Base-by-base conservation (phyloP, 1,284 basidiomycete genomes). In the Moniliella sp. region DNA sequence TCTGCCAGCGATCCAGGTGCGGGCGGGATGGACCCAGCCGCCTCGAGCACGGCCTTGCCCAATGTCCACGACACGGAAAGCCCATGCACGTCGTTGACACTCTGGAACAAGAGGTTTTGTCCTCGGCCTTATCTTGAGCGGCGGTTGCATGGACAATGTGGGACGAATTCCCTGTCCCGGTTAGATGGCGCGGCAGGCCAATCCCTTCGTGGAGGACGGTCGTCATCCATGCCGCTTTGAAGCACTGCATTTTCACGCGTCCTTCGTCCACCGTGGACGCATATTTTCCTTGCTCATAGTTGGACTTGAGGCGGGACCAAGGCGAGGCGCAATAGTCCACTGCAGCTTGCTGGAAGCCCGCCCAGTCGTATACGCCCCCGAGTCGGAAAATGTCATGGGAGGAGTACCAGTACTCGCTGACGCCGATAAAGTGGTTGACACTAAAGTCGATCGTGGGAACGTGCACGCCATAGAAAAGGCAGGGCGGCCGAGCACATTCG, bases 321-420 rank as follows among this genome's bases (percentile, higher is more conserved):
- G 76, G 69, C 35, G 73, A 70, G 0, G 66, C 65, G 48, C 91
- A 99, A 57, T 84, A 99, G 15, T 73, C 68, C 14, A 73, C 71
- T 17, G 91, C 91, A 2, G 83, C 80, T 31, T 76, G 75, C 58
- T 97, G 88, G 63, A 91, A 97, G 52, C 86, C 76, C 14, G 83
- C 78, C 61, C 81, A 88, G 60, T 97, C 80, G 65, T 93, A 97
- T 4, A 82, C 70, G 1, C 91, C 91, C 9, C 86, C 88, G 1
- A 93, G 69, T 2, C 78, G 79, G 46, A 94, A 84, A 25, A 94
- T 76, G 57, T 94, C 83, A 50, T 94, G 82, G 4, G 84, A 81
- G 16, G 86, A 93, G 64, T 93, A 97, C 86, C 88, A 99, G 61
- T 97, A 99, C 62, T 99, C 91, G 8, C 82, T 88, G n/a, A 99